phyloP scores from a whole-genome alignment of 495 filamentous ascomycete species.

The Aspergillus carlsbadensis region DNA sequence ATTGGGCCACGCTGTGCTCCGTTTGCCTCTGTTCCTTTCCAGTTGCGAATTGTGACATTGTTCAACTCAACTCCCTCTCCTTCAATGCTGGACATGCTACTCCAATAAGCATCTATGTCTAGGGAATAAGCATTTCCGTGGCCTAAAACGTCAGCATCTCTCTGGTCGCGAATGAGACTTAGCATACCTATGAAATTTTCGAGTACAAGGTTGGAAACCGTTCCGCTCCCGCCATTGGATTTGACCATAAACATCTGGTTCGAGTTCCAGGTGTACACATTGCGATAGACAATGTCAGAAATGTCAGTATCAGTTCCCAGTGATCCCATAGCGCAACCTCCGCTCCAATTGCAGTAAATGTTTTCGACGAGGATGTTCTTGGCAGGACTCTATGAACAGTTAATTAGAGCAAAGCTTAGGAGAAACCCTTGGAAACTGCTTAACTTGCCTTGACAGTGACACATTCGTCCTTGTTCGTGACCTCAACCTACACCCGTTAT shows the following conservation, averaged over 20 bases:
- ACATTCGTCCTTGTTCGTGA: constrained; percentile 58
- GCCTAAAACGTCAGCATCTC: constrained; percentile 22
- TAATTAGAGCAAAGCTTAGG: background rate
- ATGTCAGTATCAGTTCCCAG: constrained; percentile 39
- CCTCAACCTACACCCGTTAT: constrained; percentile 43
- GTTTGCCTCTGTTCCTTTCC: constrained; percentile 54
- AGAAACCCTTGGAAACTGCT: no score
- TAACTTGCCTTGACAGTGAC: constrained; percentile 47
- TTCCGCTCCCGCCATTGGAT: constrained; percentile 55
- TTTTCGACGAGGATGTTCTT: constrained; percentile 54
- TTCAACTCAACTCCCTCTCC: constrained; percentile 51
- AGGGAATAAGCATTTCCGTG: constrained; percentile 52
- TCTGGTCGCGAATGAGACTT: background rate
- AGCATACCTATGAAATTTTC: constrained; percentile 54
- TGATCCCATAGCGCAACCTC: constrained; percentile 55
- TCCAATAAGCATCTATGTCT: constrained; percentile 58
- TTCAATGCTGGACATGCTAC: constrained; percentile 29
- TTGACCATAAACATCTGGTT: constrained; percentile 68
- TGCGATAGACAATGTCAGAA: constrained; percentile 47
- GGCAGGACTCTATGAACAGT: constrained; percentile 30
- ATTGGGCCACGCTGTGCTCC: constrained; percentile 51
- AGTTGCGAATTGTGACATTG: constrained; percentile 54
- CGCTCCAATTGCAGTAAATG: constrained; percentile 58
- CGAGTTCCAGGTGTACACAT: constrained; percentile 51
- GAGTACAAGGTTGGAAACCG: constrained; percentile 33